Evolutionary conservation across 495 filamentous ascomycete species (phyloP).

Genomic region (Tuber umbilicatum): DNA sequence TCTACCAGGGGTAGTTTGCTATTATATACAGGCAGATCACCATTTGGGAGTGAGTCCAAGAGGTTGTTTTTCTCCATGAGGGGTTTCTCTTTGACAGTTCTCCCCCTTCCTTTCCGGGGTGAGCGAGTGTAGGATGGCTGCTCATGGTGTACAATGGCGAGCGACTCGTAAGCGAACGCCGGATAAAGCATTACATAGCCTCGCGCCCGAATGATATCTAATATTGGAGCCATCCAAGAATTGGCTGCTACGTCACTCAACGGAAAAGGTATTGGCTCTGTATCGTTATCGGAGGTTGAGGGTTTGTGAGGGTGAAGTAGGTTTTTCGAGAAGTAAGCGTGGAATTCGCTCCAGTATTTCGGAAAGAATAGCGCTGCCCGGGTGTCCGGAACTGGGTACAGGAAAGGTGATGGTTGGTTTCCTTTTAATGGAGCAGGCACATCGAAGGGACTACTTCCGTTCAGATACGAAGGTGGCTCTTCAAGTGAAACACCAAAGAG

Average conservation of each 20-base stretch:
- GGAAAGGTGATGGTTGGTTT: constrained; percentile 46
- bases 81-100: constrained; percentile 20
- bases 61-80: constrained; percentile 33
- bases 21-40: constrained; percentile 23
- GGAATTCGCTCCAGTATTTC: constrained; percentile 61
- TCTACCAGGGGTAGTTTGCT: constrained; percentile 21
- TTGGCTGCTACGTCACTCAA: constrained; percentile 22
- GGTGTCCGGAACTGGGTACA: constrained; percentile 58
- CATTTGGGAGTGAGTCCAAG: constrained; percentile 20
- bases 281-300: constrained; percentile 14
- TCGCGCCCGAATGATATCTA: constrained; percentile 56
- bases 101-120: not conserved
- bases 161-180: constrained; percentile 44
- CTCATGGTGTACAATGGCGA: constrained; percentile 58
- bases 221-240: constrained; percentile 56
- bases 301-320: constrained; percentile 13
- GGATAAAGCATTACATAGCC: constrained; percentile 61
- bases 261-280: constrained; percentile 10
- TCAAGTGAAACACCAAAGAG: constrained; percentile 60
- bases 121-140: constrained; percentile 28
- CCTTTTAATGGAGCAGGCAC: constrained; percentile 35
- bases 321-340: constrained; percentile 49
- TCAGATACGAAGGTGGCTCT: constrained; percentile 50
- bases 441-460: constrained; percentile 46
- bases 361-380: constrained; percentile 64